These are phyloP conservation scores for Amaranthus tricolor DNA, from an alignment of 179 eudicot genomes.

Conservation along the genomic window DNA sequence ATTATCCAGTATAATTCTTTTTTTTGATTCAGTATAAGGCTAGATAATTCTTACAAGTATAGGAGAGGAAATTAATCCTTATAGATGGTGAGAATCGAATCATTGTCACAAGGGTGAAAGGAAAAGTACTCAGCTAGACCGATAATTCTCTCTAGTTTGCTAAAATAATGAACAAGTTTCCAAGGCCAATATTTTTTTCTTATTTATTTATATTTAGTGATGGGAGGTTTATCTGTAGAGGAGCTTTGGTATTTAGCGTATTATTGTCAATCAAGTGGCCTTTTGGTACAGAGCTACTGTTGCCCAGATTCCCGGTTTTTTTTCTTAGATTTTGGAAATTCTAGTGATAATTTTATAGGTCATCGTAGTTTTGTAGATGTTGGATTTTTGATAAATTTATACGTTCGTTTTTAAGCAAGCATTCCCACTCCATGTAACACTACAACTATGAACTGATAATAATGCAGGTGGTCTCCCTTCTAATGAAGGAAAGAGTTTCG, in stretches of 20 bases:
- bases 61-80: too few species aligned
- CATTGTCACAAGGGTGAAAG: too few species aligned
- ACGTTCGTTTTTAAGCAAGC: background rate
- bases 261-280: background rate
- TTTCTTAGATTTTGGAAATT: background rate
- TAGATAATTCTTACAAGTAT: too few species aligned
- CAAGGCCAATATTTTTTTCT: too few species aligned
- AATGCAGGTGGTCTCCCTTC: constrained; percentile 64
- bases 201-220: background rate
- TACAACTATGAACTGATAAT: background rate
- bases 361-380: background rate
- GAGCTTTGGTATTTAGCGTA: background rate
- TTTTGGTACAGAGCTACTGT: background rate
- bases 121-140: too few species aligned
- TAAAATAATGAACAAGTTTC: too few species aligned
- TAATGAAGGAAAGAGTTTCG: constrained; percentile 55
- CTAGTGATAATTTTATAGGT: background rate
- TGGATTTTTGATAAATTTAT: background rate
- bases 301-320: background rate
- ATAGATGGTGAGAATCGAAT: too few species aligned
- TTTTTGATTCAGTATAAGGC: too few species aligned
- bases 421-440: background rate
- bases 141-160: too few species aligned
- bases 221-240: background rate
- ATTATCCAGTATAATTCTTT: too few species aligned